Conservation (phyloP, 1,284 basidiomycete genomes). For the Athelia sp. region DNA sequence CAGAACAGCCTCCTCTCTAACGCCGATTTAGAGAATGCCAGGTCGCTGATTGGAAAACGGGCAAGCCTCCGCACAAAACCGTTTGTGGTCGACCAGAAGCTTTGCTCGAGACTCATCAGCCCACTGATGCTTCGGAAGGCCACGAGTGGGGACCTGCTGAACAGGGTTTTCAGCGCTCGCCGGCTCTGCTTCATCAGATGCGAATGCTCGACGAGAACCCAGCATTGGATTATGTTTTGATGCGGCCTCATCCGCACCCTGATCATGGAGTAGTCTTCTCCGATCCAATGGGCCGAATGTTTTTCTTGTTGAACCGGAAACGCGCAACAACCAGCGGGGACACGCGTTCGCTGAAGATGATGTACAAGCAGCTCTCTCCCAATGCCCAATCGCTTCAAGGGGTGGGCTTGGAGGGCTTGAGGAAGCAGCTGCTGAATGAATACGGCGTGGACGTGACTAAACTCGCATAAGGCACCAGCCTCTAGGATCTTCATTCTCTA, state of each 20-base stretch:
- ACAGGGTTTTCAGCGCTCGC: background rate
- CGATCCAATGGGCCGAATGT: background rate
- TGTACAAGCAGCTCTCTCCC: background rate
- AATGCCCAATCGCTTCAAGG: background rate
- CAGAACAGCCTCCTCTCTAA: background rate
- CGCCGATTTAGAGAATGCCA: constrained; percentile 13
- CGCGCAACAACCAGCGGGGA: background rate
- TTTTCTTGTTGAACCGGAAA: background rate
- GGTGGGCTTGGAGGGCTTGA: background rate
- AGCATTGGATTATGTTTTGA: background rate
- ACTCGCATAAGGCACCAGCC: no score
- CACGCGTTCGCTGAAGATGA: background rate
- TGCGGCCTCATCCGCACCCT: background rate
- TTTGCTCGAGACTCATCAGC: background rate
- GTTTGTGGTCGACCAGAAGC: constrained; percentile 10
- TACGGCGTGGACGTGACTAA: background rate
- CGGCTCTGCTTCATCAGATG: background rate
- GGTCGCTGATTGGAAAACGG: constrained; percentile 12
- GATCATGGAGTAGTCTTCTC: background rate
- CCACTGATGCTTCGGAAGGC: background rate
- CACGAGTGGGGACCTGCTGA: no score
- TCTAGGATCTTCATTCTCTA: no score
- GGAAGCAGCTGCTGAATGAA: background rate
- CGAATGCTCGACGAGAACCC: background rate
- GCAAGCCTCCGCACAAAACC: constrained; percentile 12